Evolutionary conservation across 805 yeast species (phyloP).

Genomic region (Kuraishia floccosa): DNA sequence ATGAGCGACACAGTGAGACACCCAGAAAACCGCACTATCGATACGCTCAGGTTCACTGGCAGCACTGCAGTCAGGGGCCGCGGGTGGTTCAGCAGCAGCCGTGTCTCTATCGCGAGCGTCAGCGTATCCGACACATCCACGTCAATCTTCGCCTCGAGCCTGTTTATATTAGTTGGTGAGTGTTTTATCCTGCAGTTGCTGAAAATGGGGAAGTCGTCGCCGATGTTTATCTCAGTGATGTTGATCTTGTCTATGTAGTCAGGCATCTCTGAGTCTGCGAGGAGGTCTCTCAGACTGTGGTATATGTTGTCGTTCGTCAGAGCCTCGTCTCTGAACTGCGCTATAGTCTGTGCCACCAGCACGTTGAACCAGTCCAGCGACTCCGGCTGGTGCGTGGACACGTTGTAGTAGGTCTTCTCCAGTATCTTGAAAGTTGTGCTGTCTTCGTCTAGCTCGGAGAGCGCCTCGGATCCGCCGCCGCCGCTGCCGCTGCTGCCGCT

Average conservation of each 20-base stretch:
- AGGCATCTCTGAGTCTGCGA: slow-evolving; percentile 56
- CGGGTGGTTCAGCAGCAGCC: slow-evolving; percentile 70
- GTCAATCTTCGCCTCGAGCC: slow-evolving; percentile 79
- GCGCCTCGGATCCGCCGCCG: neutral
- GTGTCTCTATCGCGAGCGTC: slow-evolving; percentile 78
- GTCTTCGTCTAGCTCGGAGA: slow-evolving; percentile 2
- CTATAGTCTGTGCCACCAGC: slow-evolving; percentile 79
- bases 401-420: slow-evolving; percentile 90
- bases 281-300: slow-evolving; percentile 59
- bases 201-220: slow-evolving; percentile 91
- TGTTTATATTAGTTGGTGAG: slow-evolving; percentile 34
- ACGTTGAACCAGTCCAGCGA: slow-evolving; percentile 97
- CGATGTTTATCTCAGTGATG: slow-evolving; percentile 83
- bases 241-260: slow-evolving; percentile 70
- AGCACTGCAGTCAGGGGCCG: slow-evolving; percentile 74
- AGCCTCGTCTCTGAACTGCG: slow-evolving; percentile 86
- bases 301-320: slow-evolving; percentile 74
- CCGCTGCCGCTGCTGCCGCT: neutral
- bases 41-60: slow-evolving; percentile 77
- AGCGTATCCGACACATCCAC: slow-evolving; percentile 82
- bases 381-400: slow-evolving; percentile 77
- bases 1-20: slow-evolving; percentile 71
- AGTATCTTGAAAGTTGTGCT: slow-evolving; percentile 33
- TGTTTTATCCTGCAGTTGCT: slow-evolving; percentile 80
- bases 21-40: slow-evolving; percentile 86